Conservation (phyloP, 306 rosid genomes). For the Betula pendula region DNA sequence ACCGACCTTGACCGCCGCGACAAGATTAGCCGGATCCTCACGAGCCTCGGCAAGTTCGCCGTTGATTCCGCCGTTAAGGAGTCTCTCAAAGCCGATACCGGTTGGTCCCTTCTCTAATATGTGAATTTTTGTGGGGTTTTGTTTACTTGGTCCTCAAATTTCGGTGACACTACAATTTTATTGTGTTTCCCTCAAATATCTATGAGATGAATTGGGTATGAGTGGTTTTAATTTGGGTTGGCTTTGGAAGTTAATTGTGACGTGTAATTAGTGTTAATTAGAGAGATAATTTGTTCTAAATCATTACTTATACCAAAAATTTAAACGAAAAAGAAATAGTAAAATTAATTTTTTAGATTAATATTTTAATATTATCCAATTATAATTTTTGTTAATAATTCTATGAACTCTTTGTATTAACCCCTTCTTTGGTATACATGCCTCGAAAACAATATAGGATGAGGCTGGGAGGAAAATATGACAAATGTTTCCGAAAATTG, state of each 20-base stretch:
- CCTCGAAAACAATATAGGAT: background rate
- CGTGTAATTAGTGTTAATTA: too few relatives aligned
- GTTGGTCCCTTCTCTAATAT: constrained; percentile 37
- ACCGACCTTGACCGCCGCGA: constrained; percentile 24
- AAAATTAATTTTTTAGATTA: background rate
- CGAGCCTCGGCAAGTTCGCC: constrained; percentile 57
- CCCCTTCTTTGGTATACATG: background rate
- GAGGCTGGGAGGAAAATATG: background rate
- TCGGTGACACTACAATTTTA: too few relatives aligned
- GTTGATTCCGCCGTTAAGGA: constrained; percentile 54
- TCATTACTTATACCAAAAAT: too few relatives aligned
- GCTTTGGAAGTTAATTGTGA: too few relatives aligned
- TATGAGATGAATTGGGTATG: too few relatives aligned
- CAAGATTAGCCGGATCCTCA: constrained; percentile 40
- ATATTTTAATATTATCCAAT: background rate
- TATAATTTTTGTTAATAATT: background rate
- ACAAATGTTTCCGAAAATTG: background rate
- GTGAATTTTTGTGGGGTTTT: background rate
- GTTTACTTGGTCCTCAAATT: background rate
- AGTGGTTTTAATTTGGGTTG: too few relatives aligned
- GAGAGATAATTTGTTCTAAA: too few relatives aligned
- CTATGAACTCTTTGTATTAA: background rate
- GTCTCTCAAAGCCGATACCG: constrained; percentile 54
- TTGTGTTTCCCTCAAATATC: too few relatives aligned
- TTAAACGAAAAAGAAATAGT: too few relatives aligned